Evolutionary conservation across 345 rosid genomes (phyloP), one percentile per base, ranked within the genome.

Genomic region (Arabis hirsuta): DNA sequence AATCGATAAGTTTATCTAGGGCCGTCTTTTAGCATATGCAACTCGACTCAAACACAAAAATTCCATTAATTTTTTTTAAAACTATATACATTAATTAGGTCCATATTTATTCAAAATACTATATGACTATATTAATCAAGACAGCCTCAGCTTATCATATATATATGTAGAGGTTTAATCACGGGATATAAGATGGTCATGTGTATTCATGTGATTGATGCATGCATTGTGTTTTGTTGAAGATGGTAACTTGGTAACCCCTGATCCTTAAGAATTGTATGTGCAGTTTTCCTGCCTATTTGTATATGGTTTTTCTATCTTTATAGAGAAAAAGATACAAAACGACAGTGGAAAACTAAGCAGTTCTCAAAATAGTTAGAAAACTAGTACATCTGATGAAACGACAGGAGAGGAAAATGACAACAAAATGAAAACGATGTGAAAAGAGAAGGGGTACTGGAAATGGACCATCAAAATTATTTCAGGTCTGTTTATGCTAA

Each of bases 401-500:
- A 46, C 3, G 79, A 69, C 79, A 76, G 2, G 65, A 55, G 60
- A 54, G 38, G 53, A 70, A 64, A 54, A 76, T 55, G 76, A 70
- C 74, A 63, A 50, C 5, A 41, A 56, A 46, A 22, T 48, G 55
- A 12, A 63, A 55, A 48, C 42, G 69, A 41, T 39, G 63, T 55
- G 32, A 8, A 55, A 68, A 14, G 9, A 16, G 7, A 59, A 50
- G 53, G 9, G 20, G 7, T 67, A 43, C 32, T 66, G 73, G 38
- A 24, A 27, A 64, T 50, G 72, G 72, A 71, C 72, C 50, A 65
- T 64, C 72, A n/a, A 34, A 51, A 64, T 14, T n/a, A 32, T 60
- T 63, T 57, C 56, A 76, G 67, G 72, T 57, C 59, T 41, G 71
- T 70, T 70, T 69, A 69, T 55, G 67, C 5, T 59, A 63, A 76